These are phyloP conservation scores for Smallanthus sonchifolius DNA, from an alignment of 129 eudicot genomes.

Conservation along the genomic window DNA sequence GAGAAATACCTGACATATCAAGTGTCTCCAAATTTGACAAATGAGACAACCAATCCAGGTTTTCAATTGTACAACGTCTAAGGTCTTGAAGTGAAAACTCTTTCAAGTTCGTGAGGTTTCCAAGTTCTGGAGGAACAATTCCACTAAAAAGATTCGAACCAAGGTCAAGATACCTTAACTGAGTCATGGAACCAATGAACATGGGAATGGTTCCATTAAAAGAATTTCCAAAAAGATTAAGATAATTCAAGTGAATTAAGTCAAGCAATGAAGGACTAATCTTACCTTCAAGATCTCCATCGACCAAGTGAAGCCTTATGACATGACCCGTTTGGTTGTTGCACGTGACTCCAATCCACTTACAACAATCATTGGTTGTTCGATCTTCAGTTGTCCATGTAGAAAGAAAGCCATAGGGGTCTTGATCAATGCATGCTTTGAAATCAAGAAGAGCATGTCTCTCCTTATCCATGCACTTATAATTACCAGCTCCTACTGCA, in stretches of 20 bases:
- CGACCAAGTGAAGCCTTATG: background rate
- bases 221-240: background rate
- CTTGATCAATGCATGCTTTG: background rate
- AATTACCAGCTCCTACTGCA: no score
- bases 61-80: no score
- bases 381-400: no score
- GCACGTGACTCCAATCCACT: constrained; percentile 31
- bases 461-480: background rate
- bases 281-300: background rate
- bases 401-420: no score
- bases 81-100: no score
- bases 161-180: background rate
- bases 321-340: constrained; percentile 21
- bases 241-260: constrained; percentile 9
- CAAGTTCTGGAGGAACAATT: no score
- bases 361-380: constrained; percentile 27
- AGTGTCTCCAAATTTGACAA: no score
- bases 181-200: background rate
- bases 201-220: constrained; percentile 9
- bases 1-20: no score
- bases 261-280: constrained; percentile 31
- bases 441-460: constrained; percentile 7
- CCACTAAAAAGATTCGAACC: no score
- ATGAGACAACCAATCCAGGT: no score
- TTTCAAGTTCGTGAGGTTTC: no score